Evolutionary conservation across 768 basidiomycete genomes (phyloP).

Genomic region (Chalciporus sphaerocephalus): DNA sequence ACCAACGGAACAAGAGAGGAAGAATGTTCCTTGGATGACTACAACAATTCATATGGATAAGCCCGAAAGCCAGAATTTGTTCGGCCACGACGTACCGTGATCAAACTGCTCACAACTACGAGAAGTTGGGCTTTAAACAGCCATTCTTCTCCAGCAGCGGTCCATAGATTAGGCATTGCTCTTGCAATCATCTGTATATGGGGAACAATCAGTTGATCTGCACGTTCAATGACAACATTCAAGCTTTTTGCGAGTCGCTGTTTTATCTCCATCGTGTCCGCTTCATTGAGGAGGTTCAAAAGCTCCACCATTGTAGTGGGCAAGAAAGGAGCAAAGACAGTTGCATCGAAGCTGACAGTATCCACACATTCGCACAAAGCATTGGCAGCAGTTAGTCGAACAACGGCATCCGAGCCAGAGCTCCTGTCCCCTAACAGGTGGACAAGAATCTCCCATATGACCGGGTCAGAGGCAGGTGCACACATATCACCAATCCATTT

Average conservation of each 20-base stretch:
- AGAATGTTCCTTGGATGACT: slow-evolving; percentile 69
- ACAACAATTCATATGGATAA: slow-evolving; percentile 1
- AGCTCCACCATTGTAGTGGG: slow-evolving; percentile 57
- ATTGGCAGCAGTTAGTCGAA: slow-evolving; percentile 78
- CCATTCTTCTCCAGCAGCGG: slow-evolving; percentile 60
- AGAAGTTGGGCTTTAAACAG: slow-evolving; percentile 69
- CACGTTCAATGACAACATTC: slow-evolving; percentile 61
- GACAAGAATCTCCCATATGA: slow-evolving; percentile 77
- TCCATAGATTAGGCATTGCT: slow-evolving; percentile 72
- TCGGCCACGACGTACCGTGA: slow-evolving; percentile 47
- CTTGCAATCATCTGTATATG: slow-evolving; percentile 55
- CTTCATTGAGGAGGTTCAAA: slow-evolving; percentile 65
- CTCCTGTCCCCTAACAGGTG: slow-evolving; percentile 70
- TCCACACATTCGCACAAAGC: slow-evolving; percentile 81
- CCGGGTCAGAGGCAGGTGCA: slow-evolving; percentile 51
- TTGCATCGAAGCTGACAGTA: slow-evolving; percentile 56
- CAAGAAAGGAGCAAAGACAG: slow-evolving; percentile 67
- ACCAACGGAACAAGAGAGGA: slow-evolving; percentile 50
- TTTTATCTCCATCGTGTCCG: slow-evolving; percentile 73
- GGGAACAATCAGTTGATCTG: slow-evolving; percentile 57
- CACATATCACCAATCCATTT: slow-evolving; percentile 78
- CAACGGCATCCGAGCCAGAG: slow-evolving; percentile 74
- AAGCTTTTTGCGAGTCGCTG: slow-evolving; percentile 65
- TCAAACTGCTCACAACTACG: slow-evolving; percentile 62
- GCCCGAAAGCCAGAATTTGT: neutral